phyloP scores from a whole-genome alignment of 768 basidiomycete species.

The Collybia nuda region DNA sequence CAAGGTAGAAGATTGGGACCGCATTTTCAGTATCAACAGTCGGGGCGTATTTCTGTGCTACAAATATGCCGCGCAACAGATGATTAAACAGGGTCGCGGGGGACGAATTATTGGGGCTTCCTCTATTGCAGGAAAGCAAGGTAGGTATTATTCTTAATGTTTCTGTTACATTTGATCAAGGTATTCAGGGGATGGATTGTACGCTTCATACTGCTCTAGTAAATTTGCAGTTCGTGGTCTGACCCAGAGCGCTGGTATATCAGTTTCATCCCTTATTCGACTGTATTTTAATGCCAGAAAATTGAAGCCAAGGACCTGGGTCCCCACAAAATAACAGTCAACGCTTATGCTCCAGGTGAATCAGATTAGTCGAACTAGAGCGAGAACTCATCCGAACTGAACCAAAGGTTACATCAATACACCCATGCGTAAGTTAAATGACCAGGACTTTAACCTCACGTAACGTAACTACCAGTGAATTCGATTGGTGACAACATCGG shows the following conservation, averaged over 20 bases:
- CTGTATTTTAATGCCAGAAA: neutral
- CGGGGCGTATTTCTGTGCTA: constrained; percentile 40
- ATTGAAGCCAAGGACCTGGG: constrained; percentile 13
- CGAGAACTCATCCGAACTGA: neutral
- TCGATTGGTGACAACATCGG: neutral
- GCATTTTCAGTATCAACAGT: constrained; percentile 31
- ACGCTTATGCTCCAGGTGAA: constrained; percentile 17
- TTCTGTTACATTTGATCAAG: neutral
- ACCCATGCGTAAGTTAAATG: constrained; percentile 6
- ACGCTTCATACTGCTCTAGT: constrained; percentile 28
- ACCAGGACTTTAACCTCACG: neutral
- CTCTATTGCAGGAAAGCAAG: constrained; percentile 23
- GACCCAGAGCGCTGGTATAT: constrained; percentile 28
- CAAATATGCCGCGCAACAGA: constrained; percentile 41
- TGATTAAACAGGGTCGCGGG: constrained; percentile 39
- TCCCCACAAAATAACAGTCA: constrained; percentile 18
- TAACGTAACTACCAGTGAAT: neutral
- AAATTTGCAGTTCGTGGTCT: constrained; percentile 41
- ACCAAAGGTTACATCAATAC: constrained; percentile 12
- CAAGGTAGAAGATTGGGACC: constrained; percentile 30
- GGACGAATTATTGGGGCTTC: constrained; percentile 36
- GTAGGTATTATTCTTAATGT: constrained; percentile 6
- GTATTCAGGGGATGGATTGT: constrained; percentile 1
- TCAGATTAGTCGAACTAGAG: neutral
- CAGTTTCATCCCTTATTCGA: neutral